Base-by-base conservation (phyloP, 2,329 filamentous ascomycete genomes). In the Lasiodiplodia theobromae region DNA sequence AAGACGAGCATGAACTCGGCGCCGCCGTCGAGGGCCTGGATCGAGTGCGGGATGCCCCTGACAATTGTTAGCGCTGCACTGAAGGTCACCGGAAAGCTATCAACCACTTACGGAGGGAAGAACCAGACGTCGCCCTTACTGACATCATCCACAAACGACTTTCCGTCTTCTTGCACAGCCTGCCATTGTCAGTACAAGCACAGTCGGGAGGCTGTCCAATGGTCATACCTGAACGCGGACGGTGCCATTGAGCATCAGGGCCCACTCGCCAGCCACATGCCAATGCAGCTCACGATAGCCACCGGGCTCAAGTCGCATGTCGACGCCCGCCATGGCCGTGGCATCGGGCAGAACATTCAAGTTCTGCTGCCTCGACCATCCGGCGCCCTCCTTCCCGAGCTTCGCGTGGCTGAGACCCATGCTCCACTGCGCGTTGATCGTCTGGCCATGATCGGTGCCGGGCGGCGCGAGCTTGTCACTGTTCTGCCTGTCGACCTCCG, bases 341-440 rank as follows among this genome's bases (percentile, higher is more conserved):
- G 71, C 69, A 31, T 58, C 74, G 0, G 87, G 87, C 69, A 89
- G 80, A 11, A 86, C 84, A 1, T 76, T 76, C 0, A 73, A 77
- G 72, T 88, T 88, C 74, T 88, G 84, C 74, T 88, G 82, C 2
- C 85, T 78, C 49, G 86, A 82, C 86, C 83, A 89, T 18, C 87
- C 87, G 0, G 85, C 77, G 52, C 78, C 71, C 18, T 82, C 76
- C 31, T 76, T 68, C 23, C 71, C 69, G 37, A 66, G 52, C 67
- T 71, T 69, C n/a, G 51, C 56, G 31, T 64, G 63, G 58, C 49
- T 70, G 37, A 81, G 76, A 66, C 85, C 85, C 71, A 89, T 77
- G 0, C 86, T 85, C 86, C 87, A 89, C 76, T 83, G 81, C 2
- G 82, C 80, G 56, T 86, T 81, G 4, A 81, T 76, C 0, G 85